Evolutionary conservation across 371 early-diverging fungal species (phyloP).

Genomic region (Dinochytrium kinnereticum): DNA sequence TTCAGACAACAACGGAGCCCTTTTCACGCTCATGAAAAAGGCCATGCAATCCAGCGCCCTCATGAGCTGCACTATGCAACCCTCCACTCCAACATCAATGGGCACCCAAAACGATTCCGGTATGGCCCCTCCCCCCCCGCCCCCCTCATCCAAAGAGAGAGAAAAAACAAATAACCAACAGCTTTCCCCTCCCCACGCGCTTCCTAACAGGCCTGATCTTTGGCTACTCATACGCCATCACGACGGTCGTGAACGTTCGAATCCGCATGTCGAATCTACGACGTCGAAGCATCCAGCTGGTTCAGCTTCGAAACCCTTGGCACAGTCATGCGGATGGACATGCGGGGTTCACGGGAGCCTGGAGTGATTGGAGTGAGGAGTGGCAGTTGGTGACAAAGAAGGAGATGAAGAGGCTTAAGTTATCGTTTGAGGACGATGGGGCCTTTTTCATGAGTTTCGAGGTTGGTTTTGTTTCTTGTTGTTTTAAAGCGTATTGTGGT

Average conservation of each 20-base stretch:
- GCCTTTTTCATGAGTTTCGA: slow-evolving; percentile 44
- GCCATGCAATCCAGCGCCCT: slow-evolving; percentile 32
- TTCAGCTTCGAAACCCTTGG: slow-evolving; percentile 61
- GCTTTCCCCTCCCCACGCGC: too few relatives aligned
- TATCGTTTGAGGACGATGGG: slow-evolving; percentile 30
- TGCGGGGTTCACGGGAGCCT: slow-evolving; percentile 46
- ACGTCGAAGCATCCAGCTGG: slow-evolving; percentile 31
- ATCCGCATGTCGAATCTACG: slow-evolving; percentile 41
- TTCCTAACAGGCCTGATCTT: slow-evolving; percentile 24
- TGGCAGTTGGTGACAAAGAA: slow-evolving; percentile 40
- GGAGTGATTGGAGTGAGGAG: slow-evolving; percentile 49
- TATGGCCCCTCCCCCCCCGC: too few relatives aligned
- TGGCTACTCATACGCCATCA: slow-evolving; percentile 47
- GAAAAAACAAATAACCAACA: slow-evolving; percentile 9
- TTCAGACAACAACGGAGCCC: slow-evolving; percentile 1
- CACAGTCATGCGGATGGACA: background rate
- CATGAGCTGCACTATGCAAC: slow-evolving; percentile 50
- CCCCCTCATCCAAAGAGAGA: too few relatives aligned
- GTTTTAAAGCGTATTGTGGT: too few relatives aligned
- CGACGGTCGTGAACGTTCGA: slow-evolving; percentile 33
- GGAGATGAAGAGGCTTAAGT: slow-evolving; percentile 34
- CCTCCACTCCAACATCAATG: background rate
- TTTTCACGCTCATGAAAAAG: slow-evolving; percentile 33
- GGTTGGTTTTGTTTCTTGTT: slow-evolving; percentile 24
- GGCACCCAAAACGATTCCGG: slow-evolving; percentile 29